phyloP scores from a whole-genome alignment of 2,329 filamentous ascomycete genomes.

The Hypoxylon sp. region DNA sequence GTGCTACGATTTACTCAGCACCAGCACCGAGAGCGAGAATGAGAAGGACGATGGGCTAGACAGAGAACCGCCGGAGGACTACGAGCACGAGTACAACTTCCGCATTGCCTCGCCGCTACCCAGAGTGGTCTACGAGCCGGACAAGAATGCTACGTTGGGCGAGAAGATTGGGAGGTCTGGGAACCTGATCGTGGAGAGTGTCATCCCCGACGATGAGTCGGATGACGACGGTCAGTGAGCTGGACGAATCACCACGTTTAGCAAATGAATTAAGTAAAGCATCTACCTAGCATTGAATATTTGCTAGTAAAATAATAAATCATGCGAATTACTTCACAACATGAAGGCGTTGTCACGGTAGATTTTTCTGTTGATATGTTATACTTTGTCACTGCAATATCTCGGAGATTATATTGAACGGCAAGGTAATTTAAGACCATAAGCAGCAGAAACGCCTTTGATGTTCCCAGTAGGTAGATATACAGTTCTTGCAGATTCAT shows the following conservation, averaged over 20 bases:
- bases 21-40: conserved; percentile 36
- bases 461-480: background rate
- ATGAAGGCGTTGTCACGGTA: too few relatives aligned
- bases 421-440: too few relatives aligned
- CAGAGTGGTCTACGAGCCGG: conserved; percentile 78
- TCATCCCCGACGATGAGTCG: conserved; percentile 55
- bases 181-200: conserved; percentile 87
- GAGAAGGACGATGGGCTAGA: conserved; percentile 50
- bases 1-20: conserved; percentile 74
- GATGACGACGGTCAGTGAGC: conserved; percentile 42
- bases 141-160: conserved; percentile 70
- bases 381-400: too few relatives aligned
- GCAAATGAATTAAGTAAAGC: too few relatives aligned
- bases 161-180: conserved; percentile 82
- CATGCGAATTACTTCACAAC: too few relatives aligned
- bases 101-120: conserved; percentile 86
- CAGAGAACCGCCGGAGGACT: conserved; percentile 63
- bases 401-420: too few relatives aligned
- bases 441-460: background rate
- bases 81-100: conserved; percentile 86
- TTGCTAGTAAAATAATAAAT: too few relatives aligned
- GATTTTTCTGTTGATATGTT: background rate
- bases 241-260: too few relatives aligned
- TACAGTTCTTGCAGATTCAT: background rate
- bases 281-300: too few relatives aligned